phyloP scores from a whole-genome alignment of 768 basidiomycete species.

The Mrakia blollopis region DNA sequence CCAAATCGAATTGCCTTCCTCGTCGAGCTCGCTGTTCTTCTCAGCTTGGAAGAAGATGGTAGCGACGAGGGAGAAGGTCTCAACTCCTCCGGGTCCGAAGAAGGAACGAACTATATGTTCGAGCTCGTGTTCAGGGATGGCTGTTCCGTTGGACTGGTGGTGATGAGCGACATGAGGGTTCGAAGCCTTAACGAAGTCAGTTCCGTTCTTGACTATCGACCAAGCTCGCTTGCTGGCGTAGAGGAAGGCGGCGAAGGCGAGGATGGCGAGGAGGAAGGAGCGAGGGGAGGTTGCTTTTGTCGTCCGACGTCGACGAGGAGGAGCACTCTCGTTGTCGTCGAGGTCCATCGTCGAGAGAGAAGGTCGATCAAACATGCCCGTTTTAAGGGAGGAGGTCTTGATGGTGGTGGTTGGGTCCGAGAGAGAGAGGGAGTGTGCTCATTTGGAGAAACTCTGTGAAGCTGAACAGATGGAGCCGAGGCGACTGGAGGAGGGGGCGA shows the following conservation, averaged over 20 bases:
- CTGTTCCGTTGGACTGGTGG: neutral
- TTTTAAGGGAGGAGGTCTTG: neutral
- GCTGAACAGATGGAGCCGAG: neutral
- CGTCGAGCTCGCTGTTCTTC: neutral
- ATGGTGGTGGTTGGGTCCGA: neutral
- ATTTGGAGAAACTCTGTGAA: neutral
- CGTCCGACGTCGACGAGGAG: constrained; percentile 1
- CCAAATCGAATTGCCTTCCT: neutral
- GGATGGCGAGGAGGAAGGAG: neutral
- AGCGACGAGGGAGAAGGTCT: neutral
- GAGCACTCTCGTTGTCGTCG: neutral
- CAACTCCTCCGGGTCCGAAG: neutral
- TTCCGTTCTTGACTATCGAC: neutral
- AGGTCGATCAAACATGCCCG: neutral
- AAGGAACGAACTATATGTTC: neutral
- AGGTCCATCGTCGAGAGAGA: constrained; percentile 1
- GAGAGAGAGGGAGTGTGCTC: neutral
- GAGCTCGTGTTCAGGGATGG: neutral
- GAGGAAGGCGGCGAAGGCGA: neutral
- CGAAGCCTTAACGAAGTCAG: neutral
- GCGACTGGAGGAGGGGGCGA: neutral
- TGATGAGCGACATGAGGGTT: neutral
- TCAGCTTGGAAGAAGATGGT: neutral
- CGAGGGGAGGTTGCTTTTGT: neutral
- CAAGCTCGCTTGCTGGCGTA: neutral